Evolutionary conservation across 1,284 basidiomycete genomes (phyloP), one percentile per base, ranked within the genome.

Genomic region (Rhodotorula mucilaginosa): DNA sequence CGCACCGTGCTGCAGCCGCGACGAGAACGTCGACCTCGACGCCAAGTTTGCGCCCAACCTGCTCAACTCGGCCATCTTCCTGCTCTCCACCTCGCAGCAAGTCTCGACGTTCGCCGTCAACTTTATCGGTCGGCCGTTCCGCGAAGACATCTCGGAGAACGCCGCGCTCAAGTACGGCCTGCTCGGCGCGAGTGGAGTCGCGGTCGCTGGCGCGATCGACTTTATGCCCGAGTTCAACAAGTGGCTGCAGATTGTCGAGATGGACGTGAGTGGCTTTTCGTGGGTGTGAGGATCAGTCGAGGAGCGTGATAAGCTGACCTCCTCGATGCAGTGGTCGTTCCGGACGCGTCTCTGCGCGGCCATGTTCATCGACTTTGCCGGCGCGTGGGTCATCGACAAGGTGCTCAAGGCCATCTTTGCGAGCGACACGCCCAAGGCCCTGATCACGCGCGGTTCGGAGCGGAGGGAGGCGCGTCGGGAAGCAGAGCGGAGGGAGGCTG

Each of bases 61-160:
- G 49, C 84, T 97, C 73, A 97, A 97, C 84, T 95, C 93, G 6
- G 91, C 93, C 62, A 95, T 97, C 79, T 97, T 95, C 83, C 87
- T 97, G 31, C 85, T 97, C 64, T 90, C 93, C 69, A 26, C 31
- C 51, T 19, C 47, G 48, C 65, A 66, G 81, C 93, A 97, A 80
- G 94, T 97, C 3, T 96, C 94, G 15, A 97, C 94, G 0, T 97
- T 97, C 79, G 89, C 93, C 5, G 93, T 97, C 84, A 97, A 97
- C 83, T 97, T 94, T 86, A 74, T 90, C 86, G 95, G 94, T 13
- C 90, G 94, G 54, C 94, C 95, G 0, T 97, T 97, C 89, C 89
- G 94, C 58, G 94, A 97, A 82, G 92, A 92, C 58, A 96, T 97
- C 79, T 86, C 91, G 5, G 94, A 97, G 82, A 97, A 97, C 81